Conservation (phyloP, 129 eudicot genomes). For the Pittosporum tobira region DNA sequence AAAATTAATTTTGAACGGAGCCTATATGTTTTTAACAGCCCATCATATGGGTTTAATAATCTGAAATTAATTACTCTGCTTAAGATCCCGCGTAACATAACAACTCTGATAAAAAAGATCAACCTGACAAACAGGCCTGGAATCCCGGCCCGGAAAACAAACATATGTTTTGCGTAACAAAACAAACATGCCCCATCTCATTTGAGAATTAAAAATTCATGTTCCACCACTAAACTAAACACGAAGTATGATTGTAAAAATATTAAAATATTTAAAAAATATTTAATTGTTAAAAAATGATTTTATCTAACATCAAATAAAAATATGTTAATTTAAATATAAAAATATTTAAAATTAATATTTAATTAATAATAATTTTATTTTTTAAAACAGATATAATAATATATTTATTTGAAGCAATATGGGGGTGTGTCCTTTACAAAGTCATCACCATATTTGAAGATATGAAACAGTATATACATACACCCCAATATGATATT, state of each 20-base stretch:
- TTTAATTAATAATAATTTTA: too few species aligned
- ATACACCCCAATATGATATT: background rate
- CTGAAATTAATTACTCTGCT: background rate
- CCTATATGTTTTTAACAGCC: too few species aligned
- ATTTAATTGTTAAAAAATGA: too few species aligned
- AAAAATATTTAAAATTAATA: too few species aligned
- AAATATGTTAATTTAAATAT: too few species aligned
- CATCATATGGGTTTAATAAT: too few species aligned
- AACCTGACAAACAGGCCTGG: background rate
- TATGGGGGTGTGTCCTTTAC: constrained; percentile 3
- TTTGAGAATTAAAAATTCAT: background rate
- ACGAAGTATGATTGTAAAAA: too few species aligned
- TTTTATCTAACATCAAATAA: too few species aligned
- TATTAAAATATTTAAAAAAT: background rate
- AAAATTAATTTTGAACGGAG: too few species aligned
- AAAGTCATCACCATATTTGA: constrained; percentile 1
- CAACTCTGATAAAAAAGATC: background rate
- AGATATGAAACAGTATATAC: background rate
- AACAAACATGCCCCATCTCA: constrained; percentile 1
- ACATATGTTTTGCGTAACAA: background rate
- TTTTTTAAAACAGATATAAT: too few species aligned
- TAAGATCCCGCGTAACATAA: constrained; percentile 11
- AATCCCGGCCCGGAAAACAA: background rate
- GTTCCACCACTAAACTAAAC: background rate
- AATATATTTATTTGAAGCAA: constrained; percentile 1